These are phyloP conservation scores for Mycena floridula DNA, from an alignment of 768 basidiomycete genomes.

Conservation along the genomic window DNA sequence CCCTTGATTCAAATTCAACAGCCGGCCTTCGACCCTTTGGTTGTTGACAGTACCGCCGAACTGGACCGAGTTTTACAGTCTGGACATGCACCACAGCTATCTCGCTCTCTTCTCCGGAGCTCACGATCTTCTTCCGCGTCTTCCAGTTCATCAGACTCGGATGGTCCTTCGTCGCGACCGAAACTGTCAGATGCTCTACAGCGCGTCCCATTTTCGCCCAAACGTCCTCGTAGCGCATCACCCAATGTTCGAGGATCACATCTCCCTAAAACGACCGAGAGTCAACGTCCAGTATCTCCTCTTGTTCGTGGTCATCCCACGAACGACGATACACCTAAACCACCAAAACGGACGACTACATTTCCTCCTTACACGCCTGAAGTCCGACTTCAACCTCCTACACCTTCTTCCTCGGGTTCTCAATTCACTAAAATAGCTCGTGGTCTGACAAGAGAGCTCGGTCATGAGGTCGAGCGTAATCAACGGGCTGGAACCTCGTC, in stretches of 20 bases:
- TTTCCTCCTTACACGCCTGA: conserved; percentile 31
- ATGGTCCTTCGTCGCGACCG: conserved; percentile 43
- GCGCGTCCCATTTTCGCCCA: conserved; percentile 68
- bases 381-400: conserved; percentile 52
- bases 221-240: conserved; percentile 55
- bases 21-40: conserved; percentile 44
- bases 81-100: conserved; percentile 32
- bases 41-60: conserved; percentile 57
- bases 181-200: conserved; percentile 68
- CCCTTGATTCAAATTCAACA: conserved; percentile 5
- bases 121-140: conserved; percentile 39
- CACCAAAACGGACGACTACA: conserved; percentile 22
- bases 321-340: conserved; percentile 16
- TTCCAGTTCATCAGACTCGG: conserved; percentile 44
- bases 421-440: conserved; percentile 57
- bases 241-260: conserved; percentile 1
- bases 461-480: conserved; percentile 22
- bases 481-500: not conserved
- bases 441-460: conserved; percentile 50
- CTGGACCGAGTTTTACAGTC: conserved; percentile 56
- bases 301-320: conserved; percentile 3
- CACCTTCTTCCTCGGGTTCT: conserved; percentile 49
- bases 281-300: not conserved
- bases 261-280: not conserved
- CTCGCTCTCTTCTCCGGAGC: conserved; percentile 37